These are phyloP conservation scores for Decorospora gaudefroyi DNA, from an alignment of 2,329 filamentous ascomycete genomes.

Conservation along the genomic window DNA sequence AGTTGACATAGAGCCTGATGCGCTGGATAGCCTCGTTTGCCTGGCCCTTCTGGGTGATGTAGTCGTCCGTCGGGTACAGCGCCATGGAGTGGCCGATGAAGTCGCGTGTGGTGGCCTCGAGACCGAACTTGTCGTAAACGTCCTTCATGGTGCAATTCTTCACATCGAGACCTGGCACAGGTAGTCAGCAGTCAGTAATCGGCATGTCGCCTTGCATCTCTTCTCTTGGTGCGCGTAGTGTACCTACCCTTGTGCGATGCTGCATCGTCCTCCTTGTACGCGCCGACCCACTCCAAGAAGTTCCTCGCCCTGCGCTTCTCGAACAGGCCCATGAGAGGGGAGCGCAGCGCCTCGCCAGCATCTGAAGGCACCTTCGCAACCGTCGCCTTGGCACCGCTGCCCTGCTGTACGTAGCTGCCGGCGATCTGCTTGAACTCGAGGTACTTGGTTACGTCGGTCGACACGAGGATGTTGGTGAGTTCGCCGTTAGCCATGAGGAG, in stretches of 20 bases:
- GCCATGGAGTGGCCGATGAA: constrained; percentile 99
- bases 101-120: constrained; percentile 86
- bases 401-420: constrained; percentile 95
- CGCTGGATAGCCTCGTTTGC: constrained; percentile 87
- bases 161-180: constrained; percentile 78
- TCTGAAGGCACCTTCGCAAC: constrained; percentile 97
- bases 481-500: constrained; percentile 98
- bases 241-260: constrained; percentile 82
- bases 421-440: constrained; percentile 69
- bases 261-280: constrained; percentile 80
- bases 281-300: constrained; percentile 94
- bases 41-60: constrained; percentile 72
- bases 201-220: neutral
- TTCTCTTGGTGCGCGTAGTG: neutral
- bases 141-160: constrained; percentile 87
- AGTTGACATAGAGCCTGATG: constrained; percentile 96
- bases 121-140: constrained; percentile 97
- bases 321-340: constrained; percentile 93
- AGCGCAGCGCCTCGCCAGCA: constrained; percentile 82
- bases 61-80: constrained; percentile 86
- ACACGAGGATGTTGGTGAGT: constrained; percentile 97
- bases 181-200: constrained; percentile 1
- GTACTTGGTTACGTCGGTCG: constrained; percentile 71
- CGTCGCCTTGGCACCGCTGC: constrained; percentile 77
- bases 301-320: constrained; percentile 97